Evolutionary conservation across 495 filamentous ascomycete genomes (phyloP), one percentile per base, ranked within the genome.

Genomic region (Penicillium chermesinum): DNA sequence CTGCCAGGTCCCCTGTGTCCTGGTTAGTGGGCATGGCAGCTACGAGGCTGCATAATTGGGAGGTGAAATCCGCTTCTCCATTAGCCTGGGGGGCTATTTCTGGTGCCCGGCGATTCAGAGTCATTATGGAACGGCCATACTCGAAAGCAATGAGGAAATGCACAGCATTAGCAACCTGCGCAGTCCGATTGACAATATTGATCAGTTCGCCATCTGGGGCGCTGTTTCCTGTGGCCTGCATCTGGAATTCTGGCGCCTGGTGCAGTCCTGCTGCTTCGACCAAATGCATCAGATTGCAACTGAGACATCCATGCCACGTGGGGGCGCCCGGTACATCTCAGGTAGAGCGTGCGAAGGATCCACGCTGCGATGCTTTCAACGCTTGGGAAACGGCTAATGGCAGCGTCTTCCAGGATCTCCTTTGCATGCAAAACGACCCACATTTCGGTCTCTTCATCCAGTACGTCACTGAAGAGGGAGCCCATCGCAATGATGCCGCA

Each of bases 251-350:
- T 7, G 58, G 40, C 13, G 71, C 66, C 40, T 60, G 62, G 43
- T 74, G 66, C 9, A 75, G 49, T 0, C 72, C 72, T 12, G 64
- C 64, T 4, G 70, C 61, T 49, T 76, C 73, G 14, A 68, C 61
- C 18, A 74, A 44, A 48, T 76, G 73, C 54, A 76, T 65, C 3
- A 63, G 48, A 7, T 51, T 72, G 42, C 68, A 69, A 20, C 62
- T 71, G n/a, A 14, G 64, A 66, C 34, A 74, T 57, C 69, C 71
- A 74, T 10, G 66, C 54, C 2, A 63, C 54, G 47, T 75, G 67
- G 10, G 72, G 73, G 25, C 65, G 56, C 9, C 58, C 60, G 3
- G 71, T 72, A 7, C 54, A 54, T 4, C 73, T 55, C 1, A 73
- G 50, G 41, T 73, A 75, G 14, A 72, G 44, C 3, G 59, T 54